phyloP scores from a whole-genome alignment of 306 rosid genomes.

The Canavalia gladiata region DNA sequence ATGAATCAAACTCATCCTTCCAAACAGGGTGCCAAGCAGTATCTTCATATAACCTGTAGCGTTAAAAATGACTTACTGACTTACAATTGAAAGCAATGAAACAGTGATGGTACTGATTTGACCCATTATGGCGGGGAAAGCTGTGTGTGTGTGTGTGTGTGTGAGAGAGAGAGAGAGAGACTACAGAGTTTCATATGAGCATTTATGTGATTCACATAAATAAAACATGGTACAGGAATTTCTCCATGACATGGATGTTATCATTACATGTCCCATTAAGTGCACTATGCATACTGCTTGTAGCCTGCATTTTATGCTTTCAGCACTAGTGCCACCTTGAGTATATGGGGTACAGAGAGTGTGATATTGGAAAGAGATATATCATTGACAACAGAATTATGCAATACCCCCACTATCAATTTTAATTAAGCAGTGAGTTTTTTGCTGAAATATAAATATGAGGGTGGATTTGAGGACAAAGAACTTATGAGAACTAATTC shows the following conservation, averaged over 20 bases:
- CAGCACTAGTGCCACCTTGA: conserved; percentile 13
- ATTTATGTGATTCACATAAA: neutral
- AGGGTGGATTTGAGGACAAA: no score
- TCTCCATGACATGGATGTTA: conserved; percentile 17
- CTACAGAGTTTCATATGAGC: neutral
- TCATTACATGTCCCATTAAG: conserved; percentile 8
- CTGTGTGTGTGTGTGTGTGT: neutral
- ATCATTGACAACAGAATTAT: conserved; percentile 23
- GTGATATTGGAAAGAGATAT: conserved; percentile 4
- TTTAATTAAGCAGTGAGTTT: neutral
- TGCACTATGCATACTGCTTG: neutral
- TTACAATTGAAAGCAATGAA: conserved; percentile 38
- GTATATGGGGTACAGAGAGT: neutral
- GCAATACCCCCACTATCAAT: neutral
- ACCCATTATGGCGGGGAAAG: neutral
- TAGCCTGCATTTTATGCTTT: conserved; percentile 18
- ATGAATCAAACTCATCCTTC: conserved; percentile 82
- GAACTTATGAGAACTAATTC: neutral
- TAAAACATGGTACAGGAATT: conserved; percentile 2
- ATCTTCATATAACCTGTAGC: conserved; percentile 82
- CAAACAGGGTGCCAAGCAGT: conserved; percentile 95
- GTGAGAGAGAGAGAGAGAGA: neutral
- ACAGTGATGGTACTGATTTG: conserved; percentile 32
- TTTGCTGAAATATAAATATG: neutral
- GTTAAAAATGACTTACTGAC: conserved; percentile 24